A percentile compares a stretch with the other conserved stretches of the same genome.
These are phyloP conservation scores for Yueomyces sp. DNA, from an alignment of 1,139 yeast species.

Conservation along the genomic window DNA sequence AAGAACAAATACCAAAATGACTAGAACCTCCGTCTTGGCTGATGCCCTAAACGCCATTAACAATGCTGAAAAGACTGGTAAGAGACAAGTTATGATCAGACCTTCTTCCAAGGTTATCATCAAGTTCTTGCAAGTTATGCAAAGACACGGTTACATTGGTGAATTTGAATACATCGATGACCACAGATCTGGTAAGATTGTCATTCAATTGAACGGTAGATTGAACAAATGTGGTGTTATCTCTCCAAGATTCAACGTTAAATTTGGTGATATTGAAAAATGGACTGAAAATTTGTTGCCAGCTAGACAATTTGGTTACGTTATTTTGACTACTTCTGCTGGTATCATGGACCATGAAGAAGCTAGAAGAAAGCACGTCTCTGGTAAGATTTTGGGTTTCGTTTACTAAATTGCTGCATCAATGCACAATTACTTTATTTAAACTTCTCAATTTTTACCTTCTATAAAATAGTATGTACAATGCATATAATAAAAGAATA, in stretches of 20 bases:
- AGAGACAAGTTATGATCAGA: constrained; percentile 97
- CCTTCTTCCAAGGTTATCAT: constrained; percentile 98
- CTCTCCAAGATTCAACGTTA: constrained; percentile 95
- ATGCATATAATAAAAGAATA: neutral
- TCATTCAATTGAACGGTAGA: constrained; percentile 94
- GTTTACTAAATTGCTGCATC: constrained; percentile 45
- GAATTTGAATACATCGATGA: constrained; percentile 98
- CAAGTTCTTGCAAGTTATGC: constrained; percentile 95
- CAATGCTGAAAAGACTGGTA: constrained; percentile 99
- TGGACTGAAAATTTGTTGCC: constrained; percentile 98
- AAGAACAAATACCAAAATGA: constrained; percentile 40
- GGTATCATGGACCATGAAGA: constrained; percentile 99
- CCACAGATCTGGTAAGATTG: constrained; percentile 98
- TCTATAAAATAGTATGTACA: too few relatives aligned
- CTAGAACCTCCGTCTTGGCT: constrained; percentile 98
- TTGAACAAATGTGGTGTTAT: constrained; percentile 97
- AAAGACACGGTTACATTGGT: constrained; percentile 98
- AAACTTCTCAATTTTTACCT: too few relatives aligned
- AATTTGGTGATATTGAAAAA: constrained; percentile 86
- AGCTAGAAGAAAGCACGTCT: constrained; percentile 99
- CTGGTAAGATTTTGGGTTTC: constrained; percentile 95
- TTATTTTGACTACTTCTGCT: constrained; percentile 95
- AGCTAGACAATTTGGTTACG: constrained; percentile 97
- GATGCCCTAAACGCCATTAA: constrained; percentile 97
- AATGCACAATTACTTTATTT: neutral